phyloP scores from a whole-genome alignment of 2,329 filamentous ascomycete species.

The Apiospora aurea region DNA sequence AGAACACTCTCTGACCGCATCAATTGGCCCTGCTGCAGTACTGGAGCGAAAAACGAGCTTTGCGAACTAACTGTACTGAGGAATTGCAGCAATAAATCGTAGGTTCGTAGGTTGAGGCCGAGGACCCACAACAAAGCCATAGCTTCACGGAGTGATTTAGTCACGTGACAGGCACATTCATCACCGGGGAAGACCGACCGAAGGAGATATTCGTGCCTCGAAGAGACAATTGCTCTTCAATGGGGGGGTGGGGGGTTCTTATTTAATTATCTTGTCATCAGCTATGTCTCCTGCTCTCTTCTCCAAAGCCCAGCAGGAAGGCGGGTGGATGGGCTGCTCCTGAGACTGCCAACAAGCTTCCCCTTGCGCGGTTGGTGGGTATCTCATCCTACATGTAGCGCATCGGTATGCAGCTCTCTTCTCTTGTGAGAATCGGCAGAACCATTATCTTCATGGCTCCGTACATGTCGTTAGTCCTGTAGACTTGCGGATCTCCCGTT shows the following conservation, averaged over 20 bases:
- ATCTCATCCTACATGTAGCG: conserved; percentile 14
- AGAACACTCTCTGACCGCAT: background rate
- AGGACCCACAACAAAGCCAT: background rate
- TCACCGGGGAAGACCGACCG: background rate
- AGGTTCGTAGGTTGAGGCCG: background rate
- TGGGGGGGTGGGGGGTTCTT: background rate
- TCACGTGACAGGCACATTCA: background rate
- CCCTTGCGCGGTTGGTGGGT: conserved; percentile 13
- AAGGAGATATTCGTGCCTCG: background rate
- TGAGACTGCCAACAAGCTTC: conserved; percentile 7
- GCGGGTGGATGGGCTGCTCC: background rate
- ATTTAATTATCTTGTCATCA: conserved; percentile 1
- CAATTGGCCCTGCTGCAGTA: background rate
- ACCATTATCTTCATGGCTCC: background rate
- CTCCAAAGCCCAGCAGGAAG: conserved; percentile 1
- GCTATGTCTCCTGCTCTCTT: background rate
- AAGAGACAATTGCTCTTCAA: background rate
- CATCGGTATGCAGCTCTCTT: conserved; percentile 13
- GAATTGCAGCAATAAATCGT: background rate
- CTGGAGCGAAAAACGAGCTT: background rate
- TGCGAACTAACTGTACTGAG: background rate
- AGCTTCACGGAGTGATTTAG: background rate
- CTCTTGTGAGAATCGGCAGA: background rate
- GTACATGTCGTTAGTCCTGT: conserved; percentile 5
- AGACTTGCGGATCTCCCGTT: background rate